These are phyloP conservation scores for Lizonia empirigonia DNA, from an alignment of 2,329 filamentous ascomycete species.

Conservation along the genomic window DNA sequence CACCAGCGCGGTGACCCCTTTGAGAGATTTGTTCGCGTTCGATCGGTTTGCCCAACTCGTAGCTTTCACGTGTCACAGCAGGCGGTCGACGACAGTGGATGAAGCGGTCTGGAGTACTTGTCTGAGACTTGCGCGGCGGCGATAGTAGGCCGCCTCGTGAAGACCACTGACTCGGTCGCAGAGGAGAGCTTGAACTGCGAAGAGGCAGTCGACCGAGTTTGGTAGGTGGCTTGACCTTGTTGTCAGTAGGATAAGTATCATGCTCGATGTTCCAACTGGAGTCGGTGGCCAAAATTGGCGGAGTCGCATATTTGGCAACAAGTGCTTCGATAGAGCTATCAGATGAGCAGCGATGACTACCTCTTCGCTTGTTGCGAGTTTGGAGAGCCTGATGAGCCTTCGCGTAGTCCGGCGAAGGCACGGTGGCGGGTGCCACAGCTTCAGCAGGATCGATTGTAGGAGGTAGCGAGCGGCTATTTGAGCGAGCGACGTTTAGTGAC, in stretches of 20 bases:
- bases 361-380: background rate
- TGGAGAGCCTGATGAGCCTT: background rate
- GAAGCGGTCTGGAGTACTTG: constrained; percentile 62
- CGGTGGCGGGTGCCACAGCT: background rate
- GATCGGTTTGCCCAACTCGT: constrained; percentile 58
- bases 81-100: constrained; percentile 56
- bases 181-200: constrained; percentile 37
- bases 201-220: constrained; percentile 16
- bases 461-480: constrained; percentile 19
- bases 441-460: background rate
- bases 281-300: background rate
- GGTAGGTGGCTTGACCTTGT: background rate
- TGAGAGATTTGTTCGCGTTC: constrained; percentile 54
- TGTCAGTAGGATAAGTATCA: background rate
- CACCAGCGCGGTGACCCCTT: constrained; percentile 50
- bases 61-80: constrained; percentile 54
- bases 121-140: constrained; percentile 25
- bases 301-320: constrained; percentile 2
- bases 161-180: constrained; percentile 42
- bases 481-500: constrained; percentile 10
- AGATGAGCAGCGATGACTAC: constrained; percentile 14
- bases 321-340: constrained; percentile 9
- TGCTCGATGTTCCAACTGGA: constrained; percentile 3
- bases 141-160: constrained; percentile 31
- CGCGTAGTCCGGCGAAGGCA: background rate